Percentiles rank a stretch among this genome's conserved stretches.
phyloP scores from a whole-genome alignment of 1,284 basidiomycete species.

The Ganoderma lingzhi region DNA sequence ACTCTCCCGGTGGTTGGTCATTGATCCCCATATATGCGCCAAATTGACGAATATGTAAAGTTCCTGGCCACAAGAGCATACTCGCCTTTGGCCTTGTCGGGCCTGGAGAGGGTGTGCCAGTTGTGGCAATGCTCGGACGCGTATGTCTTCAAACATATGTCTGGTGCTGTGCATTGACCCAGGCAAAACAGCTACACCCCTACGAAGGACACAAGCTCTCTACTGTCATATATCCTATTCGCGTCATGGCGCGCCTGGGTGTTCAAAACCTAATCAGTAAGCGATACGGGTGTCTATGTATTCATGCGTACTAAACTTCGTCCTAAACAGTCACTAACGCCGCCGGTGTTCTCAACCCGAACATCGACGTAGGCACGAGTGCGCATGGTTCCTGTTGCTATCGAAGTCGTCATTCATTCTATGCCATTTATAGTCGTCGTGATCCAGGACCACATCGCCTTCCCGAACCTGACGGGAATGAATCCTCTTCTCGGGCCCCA shows the following conservation, averaged over 20 bases:
- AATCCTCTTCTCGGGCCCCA: slow-evolving; percentile 82
- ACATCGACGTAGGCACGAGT: slow-evolving; percentile 84
- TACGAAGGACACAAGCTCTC: slow-evolving; percentile 81
- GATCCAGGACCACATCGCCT: slow-evolving; percentile 82
- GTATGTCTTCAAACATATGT: slow-evolving; percentile 46
- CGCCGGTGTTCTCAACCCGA: slow-evolving; percentile 78
- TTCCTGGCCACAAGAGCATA: slow-evolving; percentile 77
- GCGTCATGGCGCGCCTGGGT: slow-evolving; percentile 79
- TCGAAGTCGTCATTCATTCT: slow-evolving; percentile 1
- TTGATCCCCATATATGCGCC: background rate
- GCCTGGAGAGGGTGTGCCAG: slow-evolving; percentile 63
- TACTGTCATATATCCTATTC: slow-evolving; percentile 79
- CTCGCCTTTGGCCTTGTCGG: slow-evolving; percentile 84
- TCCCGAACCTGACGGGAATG: slow-evolving; percentile 80
- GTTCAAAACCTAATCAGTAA: slow-evolving; percentile 78
- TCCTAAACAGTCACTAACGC: slow-evolving; percentile 79
- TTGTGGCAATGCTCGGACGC: slow-evolving; percentile 87
- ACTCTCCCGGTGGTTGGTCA: background rate
- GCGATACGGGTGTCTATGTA: slow-evolving; percentile 31
- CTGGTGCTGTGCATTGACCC: background rate
- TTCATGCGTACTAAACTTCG: background rate
- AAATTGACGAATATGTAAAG: slow-evolving; percentile 44
- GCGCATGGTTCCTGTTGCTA: slow-evolving; percentile 35
- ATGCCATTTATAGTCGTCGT: slow-evolving; percentile 66
- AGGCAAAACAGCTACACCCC: slow-evolving; percentile 70